Evolutionary conservation across 2,329 filamentous ascomycete species (phyloP), one percentile per base, ranked within the genome.

Genomic region (Xylariaceae sp.): DNA sequence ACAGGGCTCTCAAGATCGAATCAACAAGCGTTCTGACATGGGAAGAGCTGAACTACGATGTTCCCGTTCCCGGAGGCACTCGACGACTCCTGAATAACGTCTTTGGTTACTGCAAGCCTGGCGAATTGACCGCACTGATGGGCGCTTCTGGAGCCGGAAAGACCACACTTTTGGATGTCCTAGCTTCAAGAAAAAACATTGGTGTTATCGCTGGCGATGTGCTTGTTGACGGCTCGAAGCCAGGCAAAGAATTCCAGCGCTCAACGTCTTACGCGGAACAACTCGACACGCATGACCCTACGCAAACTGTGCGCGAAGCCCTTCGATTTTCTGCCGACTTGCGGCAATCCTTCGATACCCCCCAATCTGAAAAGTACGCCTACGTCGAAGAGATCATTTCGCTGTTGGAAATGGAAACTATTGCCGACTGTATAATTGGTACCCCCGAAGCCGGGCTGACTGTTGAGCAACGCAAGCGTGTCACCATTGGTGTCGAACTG

Each of bases 401-500:
- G 1, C 68, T 83, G 5, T 63, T 83, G 5, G 79, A 82, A 60
- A 81, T 83, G 72, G 78, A 82, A 60, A 58, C 70, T 7, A 79
- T 81, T 36, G 79, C 80, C 1, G 80, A 83, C 61, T 78, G 76
- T 48, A 77, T 82, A 31, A 81, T 83, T 44, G 79, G 80, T 30
- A 71, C 68, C 2, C 73, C 77, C 3, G 79, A 91, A 61, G 85
- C 87, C 62, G 90, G 87, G 54, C 73, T 87, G 19, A 87, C 84
- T 4, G 79, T 82, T 11, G 81, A 83, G 62, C 78, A 83, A 67
- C 75, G 79, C 44, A 84, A 84, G 69, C 87, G 89, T 60, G 81
- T 95, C n/a, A 96, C 90, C 0, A 95, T 96, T 51, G 90, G 89
- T 60, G 89, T 96, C 10, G 90, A 96, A 64, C 76, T 96, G 7